Conservation (phyloP, 129 eudicot genomes). For the Chrysanthemum makinoi region DNA sequence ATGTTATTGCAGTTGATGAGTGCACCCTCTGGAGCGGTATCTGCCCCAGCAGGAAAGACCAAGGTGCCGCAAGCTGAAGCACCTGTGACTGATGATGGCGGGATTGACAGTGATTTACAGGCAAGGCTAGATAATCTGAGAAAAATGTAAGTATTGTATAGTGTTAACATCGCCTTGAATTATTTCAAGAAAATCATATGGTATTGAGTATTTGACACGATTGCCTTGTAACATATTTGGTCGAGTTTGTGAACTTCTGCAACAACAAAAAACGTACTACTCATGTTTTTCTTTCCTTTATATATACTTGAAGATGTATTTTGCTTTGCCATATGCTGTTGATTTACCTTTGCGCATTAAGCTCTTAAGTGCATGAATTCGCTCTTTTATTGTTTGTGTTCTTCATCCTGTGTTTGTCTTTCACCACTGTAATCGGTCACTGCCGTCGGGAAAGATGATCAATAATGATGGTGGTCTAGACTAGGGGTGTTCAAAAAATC, state of each 20-base stretch:
- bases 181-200: neutral
- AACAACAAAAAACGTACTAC: neutral
- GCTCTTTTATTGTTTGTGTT: too few relatives aligned
- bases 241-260: neutral
- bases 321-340: neutral
- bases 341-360: neutral
- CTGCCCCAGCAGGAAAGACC: constrained; percentile 75
- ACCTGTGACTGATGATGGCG: constrained; percentile 68
- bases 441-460: too few relatives aligned
- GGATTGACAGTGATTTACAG: constrained; percentile 94
- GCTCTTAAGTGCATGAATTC: neutral
- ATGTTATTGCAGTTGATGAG: constrained; percentile 62
- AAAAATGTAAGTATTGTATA: constrained; percentile 48
- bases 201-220: too few relatives aligned
- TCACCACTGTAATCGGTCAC: too few relatives aligned
- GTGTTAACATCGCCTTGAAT: neutral
- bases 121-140: constrained; percentile 96
- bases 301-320: neutral
- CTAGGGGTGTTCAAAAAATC: too few relatives aligned
- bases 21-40: constrained; percentile 69
- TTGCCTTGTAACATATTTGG: neutral
- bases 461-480: too few relatives aligned
- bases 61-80: constrained; percentile 78
- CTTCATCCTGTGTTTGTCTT: too few relatives aligned
- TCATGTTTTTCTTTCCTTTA: neutral